These are phyloP conservation scores for Bolboschoenoplectus hybrid DNA, from an alignment of 202 grass and related monocot genomes.

Conservation along the genomic window DNA sequence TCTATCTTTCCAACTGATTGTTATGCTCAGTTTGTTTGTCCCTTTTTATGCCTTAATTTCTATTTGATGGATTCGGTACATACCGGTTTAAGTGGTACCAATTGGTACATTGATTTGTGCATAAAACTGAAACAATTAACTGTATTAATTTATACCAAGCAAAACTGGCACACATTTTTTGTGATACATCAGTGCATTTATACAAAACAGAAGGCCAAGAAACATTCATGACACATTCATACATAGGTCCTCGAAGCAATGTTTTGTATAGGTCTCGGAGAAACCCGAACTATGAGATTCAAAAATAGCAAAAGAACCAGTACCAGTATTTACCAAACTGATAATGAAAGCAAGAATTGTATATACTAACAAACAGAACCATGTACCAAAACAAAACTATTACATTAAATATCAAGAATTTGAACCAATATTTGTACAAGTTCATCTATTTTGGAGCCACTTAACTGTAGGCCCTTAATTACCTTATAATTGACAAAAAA, in stretches of 20 bases:
- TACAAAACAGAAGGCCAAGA: neutral
- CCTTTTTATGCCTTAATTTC: neutral
- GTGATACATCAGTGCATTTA: neutral
- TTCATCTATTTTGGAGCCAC: slow-evolving; percentile 4
- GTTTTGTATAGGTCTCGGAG: neutral
- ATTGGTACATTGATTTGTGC: too few species aligned
- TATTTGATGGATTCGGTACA: neutral
- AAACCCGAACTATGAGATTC: neutral
- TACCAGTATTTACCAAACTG: too few species aligned
- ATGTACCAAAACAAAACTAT: neutral
- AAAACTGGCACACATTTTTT: neutral
- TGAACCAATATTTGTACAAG: slow-evolving; percentile 28
- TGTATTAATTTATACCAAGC: too few species aligned
- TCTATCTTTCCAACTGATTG: neutral
- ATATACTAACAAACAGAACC: neutral
- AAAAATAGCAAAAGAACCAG: neutral
- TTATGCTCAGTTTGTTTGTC: neutral
- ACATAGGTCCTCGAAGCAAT: neutral
- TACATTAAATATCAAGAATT: slow-evolving; percentile 24
- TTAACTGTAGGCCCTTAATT: neutral
- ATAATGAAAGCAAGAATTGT: neutral
- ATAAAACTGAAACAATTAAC: too few species aligned
- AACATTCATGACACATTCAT: neutral
- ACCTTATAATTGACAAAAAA: neutral
- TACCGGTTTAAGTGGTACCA: too few species aligned